Evolutionary conservation across 352 stramenopile genomes (phyloP).

Genomic region (Thraustotheca clavata): DNA sequence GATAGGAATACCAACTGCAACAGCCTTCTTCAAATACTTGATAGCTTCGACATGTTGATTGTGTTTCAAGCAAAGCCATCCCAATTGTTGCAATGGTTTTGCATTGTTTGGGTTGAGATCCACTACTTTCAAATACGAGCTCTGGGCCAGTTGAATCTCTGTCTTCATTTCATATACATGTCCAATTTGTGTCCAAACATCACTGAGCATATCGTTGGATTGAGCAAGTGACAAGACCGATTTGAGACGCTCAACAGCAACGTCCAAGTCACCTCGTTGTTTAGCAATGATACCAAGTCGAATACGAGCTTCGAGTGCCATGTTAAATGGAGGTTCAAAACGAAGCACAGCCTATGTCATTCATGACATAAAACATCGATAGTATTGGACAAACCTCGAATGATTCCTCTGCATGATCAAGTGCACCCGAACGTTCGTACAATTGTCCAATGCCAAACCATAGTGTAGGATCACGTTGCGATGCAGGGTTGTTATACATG

Average conservation of each 20-base stretch:
- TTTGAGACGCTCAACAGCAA: constrained; percentile 71
- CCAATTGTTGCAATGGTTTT: constrained; percentile 75
- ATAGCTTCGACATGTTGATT: constrained; percentile 75
- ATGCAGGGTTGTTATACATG: constrained; percentile 86
- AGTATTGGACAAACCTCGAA: constrained; percentile 62
- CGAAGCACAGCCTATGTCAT: constrained; percentile 43
- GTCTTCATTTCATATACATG: constrained; percentile 84
- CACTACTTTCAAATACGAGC: constrained; percentile 76
- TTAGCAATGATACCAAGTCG: constrained; percentile 80
- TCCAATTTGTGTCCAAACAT: constrained; percentile 83
- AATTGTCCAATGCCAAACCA: constrained; percentile 84
- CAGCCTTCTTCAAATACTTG: constrained; percentile 78
- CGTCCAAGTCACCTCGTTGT: constrained; percentile 70
- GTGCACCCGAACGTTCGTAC: constrained; percentile 72
- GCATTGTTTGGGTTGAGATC: constrained; percentile 79
- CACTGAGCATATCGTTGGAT: constrained; percentile 74
- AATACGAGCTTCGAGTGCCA: constrained; percentile 82
- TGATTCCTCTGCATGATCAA: constrained; percentile 78
- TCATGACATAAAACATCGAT: no score
- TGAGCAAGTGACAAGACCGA: constrained; percentile 74
- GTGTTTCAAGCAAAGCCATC: constrained; percentile 79
- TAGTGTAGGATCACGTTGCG: constrained; percentile 79
- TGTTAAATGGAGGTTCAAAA: constrained; percentile 83
- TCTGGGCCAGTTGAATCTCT: constrained; percentile 77
- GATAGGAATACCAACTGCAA: constrained; percentile 33